phyloP scores from a whole-genome alignment of 768 basidiomycete species.

The Russula emetica region DNA sequence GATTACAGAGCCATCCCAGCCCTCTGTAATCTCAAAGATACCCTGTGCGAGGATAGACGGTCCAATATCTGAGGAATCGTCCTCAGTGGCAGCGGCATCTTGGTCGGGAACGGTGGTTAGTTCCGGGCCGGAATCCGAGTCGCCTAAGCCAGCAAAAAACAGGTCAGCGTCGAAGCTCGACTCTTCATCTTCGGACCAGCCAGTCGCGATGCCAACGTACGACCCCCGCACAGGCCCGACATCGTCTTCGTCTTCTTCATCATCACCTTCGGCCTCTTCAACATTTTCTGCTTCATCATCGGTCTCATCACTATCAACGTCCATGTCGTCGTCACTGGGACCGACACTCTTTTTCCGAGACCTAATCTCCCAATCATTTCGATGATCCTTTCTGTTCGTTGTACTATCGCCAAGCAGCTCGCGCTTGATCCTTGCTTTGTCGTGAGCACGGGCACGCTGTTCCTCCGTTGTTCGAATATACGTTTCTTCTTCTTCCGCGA shows the following conservation, averaged over 20 bases:
- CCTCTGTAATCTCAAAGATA: slow-evolving; percentile 60
- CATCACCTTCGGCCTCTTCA: slow-evolving; percentile 46
- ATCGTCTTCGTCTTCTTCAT: slow-evolving; percentile 39
- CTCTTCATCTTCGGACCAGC: slow-evolving; percentile 78
- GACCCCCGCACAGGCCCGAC: slow-evolving; percentile 34
- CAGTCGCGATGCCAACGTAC: slow-evolving; percentile 64
- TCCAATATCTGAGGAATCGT: slow-evolving; percentile 30
- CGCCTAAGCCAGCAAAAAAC: slow-evolving; percentile 77
- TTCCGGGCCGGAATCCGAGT: slow-evolving; percentile 43
- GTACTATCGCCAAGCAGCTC: slow-evolving; percentile 55
- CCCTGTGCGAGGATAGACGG: slow-evolving; percentile 21
- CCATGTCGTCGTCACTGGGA: slow-evolving; percentile 58
- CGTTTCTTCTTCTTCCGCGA: slow-evolving; percentile 25
- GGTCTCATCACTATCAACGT: slow-evolving; percentile 52
- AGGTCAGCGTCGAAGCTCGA: slow-evolving; percentile 78
- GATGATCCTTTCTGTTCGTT: slow-evolving; percentile 35
- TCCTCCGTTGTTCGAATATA: slow-evolving; percentile 26
- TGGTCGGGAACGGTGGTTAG: slow-evolving; percentile 30
- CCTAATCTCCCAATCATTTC: slow-evolving; percentile 27
- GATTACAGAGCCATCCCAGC: slow-evolving; percentile 71
- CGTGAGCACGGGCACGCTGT: slow-evolving; percentile 28
- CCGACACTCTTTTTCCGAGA: slow-evolving; percentile 23
- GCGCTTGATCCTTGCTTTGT: slow-evolving; percentile 53
- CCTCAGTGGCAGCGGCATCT: slow-evolving; percentile 34
- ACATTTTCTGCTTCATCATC: slow-evolving; percentile 56